Conservation (phyloP, 2,329 filamentous ascomycete genomes). For the Thelonectria rubi region DNA sequence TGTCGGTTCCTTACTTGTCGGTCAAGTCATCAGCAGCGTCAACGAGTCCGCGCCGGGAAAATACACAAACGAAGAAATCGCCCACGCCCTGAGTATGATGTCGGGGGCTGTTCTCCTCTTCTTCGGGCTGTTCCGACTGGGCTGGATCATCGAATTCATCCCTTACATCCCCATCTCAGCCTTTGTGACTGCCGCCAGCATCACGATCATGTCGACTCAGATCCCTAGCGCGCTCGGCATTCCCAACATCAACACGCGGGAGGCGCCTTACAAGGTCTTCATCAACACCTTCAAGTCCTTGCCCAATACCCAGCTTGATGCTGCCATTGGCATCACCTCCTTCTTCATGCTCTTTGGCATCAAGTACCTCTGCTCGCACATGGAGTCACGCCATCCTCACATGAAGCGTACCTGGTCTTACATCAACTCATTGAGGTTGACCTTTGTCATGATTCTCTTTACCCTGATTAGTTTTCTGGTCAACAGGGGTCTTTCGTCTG, state of each 20-base stretch:
- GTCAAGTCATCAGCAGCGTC: constrained; percentile 55
- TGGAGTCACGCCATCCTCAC: constrained; percentile 68
- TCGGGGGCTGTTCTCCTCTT: constrained; percentile 55
- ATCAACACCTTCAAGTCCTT: constrained; percentile 54
- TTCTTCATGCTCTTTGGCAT: constrained; percentile 73
- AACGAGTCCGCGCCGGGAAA: constrained; percentile 45
- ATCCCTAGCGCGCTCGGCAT: constrained; percentile 56
- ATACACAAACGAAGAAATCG: constrained; percentile 53
- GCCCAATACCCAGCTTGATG: constrained; percentile 65
- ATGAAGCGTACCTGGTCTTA: constrained; percentile 75
- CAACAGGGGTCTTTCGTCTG: constrained; percentile 62
- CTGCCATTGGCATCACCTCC: constrained; percentile 76
- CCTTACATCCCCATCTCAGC: constrained; percentile 60
- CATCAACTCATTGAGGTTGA: constrained; percentile 76
- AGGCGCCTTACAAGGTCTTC: constrained; percentile 56
- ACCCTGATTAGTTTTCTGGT: constrained; percentile 76
- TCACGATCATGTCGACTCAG: constrained; percentile 61
- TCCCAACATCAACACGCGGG: constrained; percentile 54
- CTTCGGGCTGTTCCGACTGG: constrained; percentile 57
- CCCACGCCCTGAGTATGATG: constrained; percentile 56
- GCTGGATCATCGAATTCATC: constrained; percentile 62
- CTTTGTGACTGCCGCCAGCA: constrained; percentile 61
- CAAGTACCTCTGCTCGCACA: constrained; percentile 65
- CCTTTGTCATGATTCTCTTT: constrained; percentile 79
- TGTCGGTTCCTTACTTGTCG: constrained; percentile 60